These are phyloP conservation scores for Elongisporangium anandrum DNA, from an alignment of 352 stramenopile genomes.

Conservation along the genomic window DNA sequence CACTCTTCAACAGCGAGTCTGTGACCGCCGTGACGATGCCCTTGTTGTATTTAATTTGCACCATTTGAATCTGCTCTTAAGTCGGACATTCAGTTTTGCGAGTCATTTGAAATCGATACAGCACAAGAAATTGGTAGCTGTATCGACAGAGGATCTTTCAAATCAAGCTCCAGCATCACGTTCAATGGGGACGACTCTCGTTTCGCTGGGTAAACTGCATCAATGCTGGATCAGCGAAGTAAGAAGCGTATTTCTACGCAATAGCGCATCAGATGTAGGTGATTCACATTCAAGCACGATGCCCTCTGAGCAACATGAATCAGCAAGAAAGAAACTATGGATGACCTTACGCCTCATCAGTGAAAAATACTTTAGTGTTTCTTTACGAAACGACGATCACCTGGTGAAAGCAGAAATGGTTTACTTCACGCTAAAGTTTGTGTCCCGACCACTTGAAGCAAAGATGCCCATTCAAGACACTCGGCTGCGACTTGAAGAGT, in stretches of 20 bases:
- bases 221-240: conserved; percentile 57
- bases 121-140: not conserved
- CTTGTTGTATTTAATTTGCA: conserved; percentile 49
- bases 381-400: conserved; percentile 23
- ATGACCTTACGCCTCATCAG: conserved; percentile 25
- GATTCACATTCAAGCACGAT: not conserved
- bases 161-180: not conserved
- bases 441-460: conserved; percentile 11
- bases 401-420: conserved; percentile 27
- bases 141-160: conserved; percentile 1
- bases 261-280: conserved; percentile 8
- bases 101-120: not conserved
- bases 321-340: conserved; percentile 26
- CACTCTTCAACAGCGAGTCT: conserved; percentile 24
- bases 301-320: conserved; percentile 2
- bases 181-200: conserved; percentile 19
- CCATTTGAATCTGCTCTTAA: conserved; percentile 31
- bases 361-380: conserved; percentile 71
- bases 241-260: conserved; percentile 36
- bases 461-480: conserved; percentile 17
- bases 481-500: conserved; percentile 13
- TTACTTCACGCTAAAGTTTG: conserved; percentile 38
- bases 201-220: conserved; percentile 53
- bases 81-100: conserved; percentile 31
- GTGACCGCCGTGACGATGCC: conserved; percentile 6